A percentile compares a stretch with the other conserved stretches of the same genome.
phyloP scores from a whole-genome alignment of 2,329 filamentous ascomycete species.

The Nothopassalora personata region DNA sequence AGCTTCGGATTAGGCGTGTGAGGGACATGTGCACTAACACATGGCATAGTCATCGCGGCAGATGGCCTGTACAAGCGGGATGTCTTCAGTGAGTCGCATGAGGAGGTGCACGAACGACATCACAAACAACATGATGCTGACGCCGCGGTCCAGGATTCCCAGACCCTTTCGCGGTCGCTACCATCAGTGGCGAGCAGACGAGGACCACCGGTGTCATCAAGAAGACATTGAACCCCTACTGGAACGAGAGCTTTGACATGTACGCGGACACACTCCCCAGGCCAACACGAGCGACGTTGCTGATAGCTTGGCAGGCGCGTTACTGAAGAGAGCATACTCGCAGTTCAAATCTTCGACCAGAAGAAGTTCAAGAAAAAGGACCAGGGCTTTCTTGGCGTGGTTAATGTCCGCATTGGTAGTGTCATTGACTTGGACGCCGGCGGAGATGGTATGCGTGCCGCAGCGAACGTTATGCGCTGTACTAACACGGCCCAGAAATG shows the following conservation, averaged over 20 bases:
- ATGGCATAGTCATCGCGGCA: slow-evolving; percentile 79
- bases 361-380: slow-evolving; percentile 99
- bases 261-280: slow-evolving; percentile 44
- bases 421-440: slow-evolving; percentile 85
- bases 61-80: slow-evolving; percentile 98
- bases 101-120: slow-evolving; percentile 6
- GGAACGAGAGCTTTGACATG: slow-evolving; percentile 99
- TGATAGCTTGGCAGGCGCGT: slow-evolving; percentile 58
- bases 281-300: background rate
- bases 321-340: slow-evolving; percentile 91
- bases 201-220: slow-evolving; percentile 97
- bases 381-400: slow-evolving; percentile 94
- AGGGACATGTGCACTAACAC: slow-evolving; percentile 17
- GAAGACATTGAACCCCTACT: slow-evolving; percentile 97
- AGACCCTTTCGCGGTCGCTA: slow-evolving; percentile 95
- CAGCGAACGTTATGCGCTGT: background rate
- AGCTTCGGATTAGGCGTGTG: slow-evolving; percentile 5
- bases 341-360: slow-evolving; percentile 98
- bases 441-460: slow-evolving; percentile 67
- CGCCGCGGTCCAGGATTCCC: slow-evolving; percentile 66
- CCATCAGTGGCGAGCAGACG: slow-evolving; percentile 95
- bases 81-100: slow-evolving; percentile 78
- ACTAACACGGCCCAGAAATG: slow-evolving; percentile 62
- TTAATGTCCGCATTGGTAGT: slow-evolving; percentile 93
- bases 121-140: slow-evolving; percentile 11